phyloP scores from a whole-genome alignment of 2,329 filamentous ascomycete genomes.

The Penicillium paneum region DNA sequence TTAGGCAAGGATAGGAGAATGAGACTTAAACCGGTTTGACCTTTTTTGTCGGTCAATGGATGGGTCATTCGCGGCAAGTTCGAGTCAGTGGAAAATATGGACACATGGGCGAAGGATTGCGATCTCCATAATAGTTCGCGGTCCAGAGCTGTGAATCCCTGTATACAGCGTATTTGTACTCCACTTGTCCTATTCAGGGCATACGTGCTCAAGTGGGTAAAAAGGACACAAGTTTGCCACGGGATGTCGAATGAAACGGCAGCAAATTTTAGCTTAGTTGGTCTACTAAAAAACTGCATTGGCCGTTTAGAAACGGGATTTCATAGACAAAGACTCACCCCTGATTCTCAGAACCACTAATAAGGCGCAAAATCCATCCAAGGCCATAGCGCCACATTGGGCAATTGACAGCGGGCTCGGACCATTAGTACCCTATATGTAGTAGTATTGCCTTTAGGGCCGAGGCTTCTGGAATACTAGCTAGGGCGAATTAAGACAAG shows the following conservation, averaged over 20 bases:
- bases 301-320: not conserved
- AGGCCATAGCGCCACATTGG: not conserved
- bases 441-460: not conserved
- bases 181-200: not conserved
- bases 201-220: not conserved
- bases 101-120: not conserved
- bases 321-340: not conserved
- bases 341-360: not conserved
- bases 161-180: not conserved
- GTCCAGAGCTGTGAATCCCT: not conserved
- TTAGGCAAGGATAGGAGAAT: not conserved
- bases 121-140: not conserved
- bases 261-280: not conserved
- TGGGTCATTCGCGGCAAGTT: not conserved
- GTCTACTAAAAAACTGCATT: not conserved
- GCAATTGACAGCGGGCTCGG: not conserved
- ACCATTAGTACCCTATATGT: not conserved
- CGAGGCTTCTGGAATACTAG: conserved; percentile 7
- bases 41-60: not conserved
- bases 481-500: not conserved
- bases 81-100: not conserved
- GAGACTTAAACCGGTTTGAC: not conserved
- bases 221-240: not conserved
- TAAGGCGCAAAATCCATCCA: not conserved
- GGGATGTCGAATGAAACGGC: not conserved